Percentiles rank a stretch among this genome's conserved stretches.
These are phyloP conservation scores for Opeltia flavorubescens DNA, from an alignment of 495 filamentous ascomycete genomes.

Conservation along the genomic window DNA sequence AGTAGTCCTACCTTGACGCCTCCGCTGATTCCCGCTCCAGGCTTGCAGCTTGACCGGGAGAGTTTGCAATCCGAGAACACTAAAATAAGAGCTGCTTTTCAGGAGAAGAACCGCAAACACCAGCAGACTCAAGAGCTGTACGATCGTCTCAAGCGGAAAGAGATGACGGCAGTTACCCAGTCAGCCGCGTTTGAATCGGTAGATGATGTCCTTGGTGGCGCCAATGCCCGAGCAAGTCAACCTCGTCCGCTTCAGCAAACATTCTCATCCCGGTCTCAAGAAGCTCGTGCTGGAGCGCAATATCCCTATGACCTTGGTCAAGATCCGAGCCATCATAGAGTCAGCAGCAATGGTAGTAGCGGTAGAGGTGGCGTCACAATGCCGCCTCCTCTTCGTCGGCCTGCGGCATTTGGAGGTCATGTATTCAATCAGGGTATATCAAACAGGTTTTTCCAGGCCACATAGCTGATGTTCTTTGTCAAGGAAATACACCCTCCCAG, in stretches of 20 bases:
- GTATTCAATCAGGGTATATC: constrained; percentile 1
- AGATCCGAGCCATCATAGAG: constrained; percentile 31
- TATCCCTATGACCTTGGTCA: constrained; percentile 26
- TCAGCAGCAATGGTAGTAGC: constrained; percentile 20
- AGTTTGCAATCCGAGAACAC: constrained; percentile 60
- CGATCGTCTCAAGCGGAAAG: constrained; percentile 62
- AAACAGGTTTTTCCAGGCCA: not conserved
- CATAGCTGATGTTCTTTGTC: not conserved
- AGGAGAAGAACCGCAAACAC: constrained; percentile 64
- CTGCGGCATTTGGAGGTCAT: constrained; percentile 3
- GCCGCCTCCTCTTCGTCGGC: constrained; percentile 8
- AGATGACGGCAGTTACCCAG: constrained; percentile 54
- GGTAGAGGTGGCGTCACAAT: constrained; percentile 25
- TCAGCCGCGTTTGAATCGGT: constrained; percentile 56
- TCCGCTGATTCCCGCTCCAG: constrained; percentile 22
- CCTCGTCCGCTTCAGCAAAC: constrained; percentile 5
- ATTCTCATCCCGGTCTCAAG: constrained; percentile 15
- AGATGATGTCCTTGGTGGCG: constrained; percentile 25
- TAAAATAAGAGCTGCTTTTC: constrained; percentile 52
- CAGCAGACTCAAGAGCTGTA: constrained; percentile 73
- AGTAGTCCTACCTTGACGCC: constrained; percentile 9
- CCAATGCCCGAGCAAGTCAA: constrained; percentile 8
- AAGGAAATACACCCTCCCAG: constrained; percentile 8
- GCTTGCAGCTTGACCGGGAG: constrained; percentile 51
- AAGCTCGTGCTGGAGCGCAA: constrained; percentile 10